Base-by-base conservation (phyloP, 352 stramenopile genomes). In the Globisporangium irregulare region DNA sequence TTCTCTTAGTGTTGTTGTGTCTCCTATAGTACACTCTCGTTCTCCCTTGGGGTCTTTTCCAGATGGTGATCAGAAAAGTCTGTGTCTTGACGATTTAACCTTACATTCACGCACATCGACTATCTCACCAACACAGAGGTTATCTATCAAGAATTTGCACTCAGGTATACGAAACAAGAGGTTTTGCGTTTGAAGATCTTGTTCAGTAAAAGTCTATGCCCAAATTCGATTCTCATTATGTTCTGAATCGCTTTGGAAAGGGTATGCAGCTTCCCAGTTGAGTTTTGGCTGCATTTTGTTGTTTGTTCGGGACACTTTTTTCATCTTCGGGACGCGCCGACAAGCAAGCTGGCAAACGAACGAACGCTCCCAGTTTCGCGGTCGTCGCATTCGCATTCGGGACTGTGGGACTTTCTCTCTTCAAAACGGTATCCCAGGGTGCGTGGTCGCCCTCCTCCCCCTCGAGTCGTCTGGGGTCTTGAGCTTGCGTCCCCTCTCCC, bases 381-480 rank as follows among this genome's bases (percentile, higher is more conserved):
- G 24, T 58, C 51, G 62, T 57, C 27, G 9, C 7, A 68, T 68
- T 57, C 20, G 9, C 7, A 68, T 68, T 68, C 56, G 64, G 64
- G 64, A 69, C 15, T 25, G 56, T 72, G 64, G 46, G 38, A 62
- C 55, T 20, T 38, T 22, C 51, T 66, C 59, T 59, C 25, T 7
- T 69, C 22, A 50, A 50, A 50, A 50, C 41, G 41, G 20, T 0
- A 46, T 55, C 64, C 68, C 10, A 73, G 62, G 32, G 59, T 76
- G 2, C 3, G 27, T 8, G 3, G 46, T 64, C 55, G 7, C 22
- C n/a, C 36, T 60, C 64, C 36, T 51, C 61, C 32, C 43, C 56
- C 32, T 38, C 7, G 32, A 38, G 32, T 24, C 9, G 14, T 32
- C 25, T 59, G 54, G 27, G 25, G 27, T 38, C 32, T 38, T 38